Evolutionary conservation across 2,329 filamentous ascomycete genomes (phyloP), one percentile per base, ranked within the genome.

Genomic region (Colletotrichum truncatum): DNA sequence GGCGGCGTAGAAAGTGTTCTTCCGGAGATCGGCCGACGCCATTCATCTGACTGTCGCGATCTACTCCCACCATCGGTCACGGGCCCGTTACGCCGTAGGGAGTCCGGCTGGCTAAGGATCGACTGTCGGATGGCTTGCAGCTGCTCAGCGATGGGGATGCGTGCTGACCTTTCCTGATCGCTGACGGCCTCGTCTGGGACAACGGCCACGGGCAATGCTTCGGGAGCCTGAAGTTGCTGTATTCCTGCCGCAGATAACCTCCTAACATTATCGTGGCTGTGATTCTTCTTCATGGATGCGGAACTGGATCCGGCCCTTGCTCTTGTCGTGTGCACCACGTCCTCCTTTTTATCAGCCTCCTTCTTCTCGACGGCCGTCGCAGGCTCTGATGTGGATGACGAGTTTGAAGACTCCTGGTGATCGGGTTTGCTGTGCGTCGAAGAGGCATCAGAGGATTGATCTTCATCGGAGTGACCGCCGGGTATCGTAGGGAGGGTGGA

Each of bases 171-270:
- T 32, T 82, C 82, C 72, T 75, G 66, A 74, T 82, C 68, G 74
- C 81, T 67, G 73, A 56, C 64, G 77, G 73, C 70, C 78, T 74
- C 68, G 76, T 70, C 73, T 69, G 75, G 73, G 3, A 83, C 75
- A 12, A 82, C 74, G 2, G 84, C 84, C 1, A 89, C 74, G 11
- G 88, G 87, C 2, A 90, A 76, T 1, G 87, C 89, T 26, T 87
- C 85, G 6, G 86, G 86, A 26, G 81, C 83, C 12, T 85, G 83
- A 64, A 90, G 75, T 64, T 87, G 84, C 56, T 87, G 83, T 72
- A 90, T 88, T 70, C 88, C 85, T 36, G 81, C 84, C 7, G 85
- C 85, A 0, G 87, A 88, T 25, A 90, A 78, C 36, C 85, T 83
- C 58, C 85, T 81, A 48, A 88, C 76, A 49, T 77, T 81, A 65